Base-by-base conservation (phyloP, 371 early-diverging fungal species). In the Saksenaea oblongispora region DNA sequence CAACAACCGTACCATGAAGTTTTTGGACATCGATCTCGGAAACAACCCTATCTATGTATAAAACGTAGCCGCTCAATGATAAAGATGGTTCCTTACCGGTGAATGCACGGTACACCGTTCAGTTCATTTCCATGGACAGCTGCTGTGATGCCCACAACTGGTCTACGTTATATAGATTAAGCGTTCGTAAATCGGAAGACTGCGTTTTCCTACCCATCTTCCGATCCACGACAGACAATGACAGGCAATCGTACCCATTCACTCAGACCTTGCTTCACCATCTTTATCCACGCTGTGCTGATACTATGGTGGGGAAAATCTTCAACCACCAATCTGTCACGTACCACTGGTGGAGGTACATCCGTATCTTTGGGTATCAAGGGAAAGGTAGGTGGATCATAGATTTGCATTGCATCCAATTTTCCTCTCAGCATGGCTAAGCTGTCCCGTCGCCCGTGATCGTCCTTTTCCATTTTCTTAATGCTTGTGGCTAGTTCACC, bases 71-170 rank as follows among this genome's bases (percentile, higher is more conserved):
- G n/a, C 18, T n/a, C 22, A 53, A 27, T 15, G 11, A 13, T 34
- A 17, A 14, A 22, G 13, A 34, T 14, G 2, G 59, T 5, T 15
- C 31, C 37, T 55, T 86, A 76, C 34, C 90, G 83, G 66, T 95
- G 96, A 57, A 94, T 95, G 65, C 92, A 85, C 14, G 94, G 94
- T 17, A 95, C 92, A 14, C 96, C 96, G 63, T 95, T 95, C 57
- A 95, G 72, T 65, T 95, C 96, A 70, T 95, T 94, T 61, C 96
- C 95, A 65, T 95, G 96, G 5, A 95, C 84, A 1, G 92, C 96
- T 64, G 87, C 89, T 5, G 91, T 90, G 22, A 74, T 47, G n/a
- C 75, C 75, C 1, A 74, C 59, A 1, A 71, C 69, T 9, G 75
- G 75, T 5, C 75, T 71, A 54, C n/a, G 34, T 36, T 26, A n/a